Conservation (phyloP, 768 basidiomycete genomes). For the Tulasnella sp. region DNA sequence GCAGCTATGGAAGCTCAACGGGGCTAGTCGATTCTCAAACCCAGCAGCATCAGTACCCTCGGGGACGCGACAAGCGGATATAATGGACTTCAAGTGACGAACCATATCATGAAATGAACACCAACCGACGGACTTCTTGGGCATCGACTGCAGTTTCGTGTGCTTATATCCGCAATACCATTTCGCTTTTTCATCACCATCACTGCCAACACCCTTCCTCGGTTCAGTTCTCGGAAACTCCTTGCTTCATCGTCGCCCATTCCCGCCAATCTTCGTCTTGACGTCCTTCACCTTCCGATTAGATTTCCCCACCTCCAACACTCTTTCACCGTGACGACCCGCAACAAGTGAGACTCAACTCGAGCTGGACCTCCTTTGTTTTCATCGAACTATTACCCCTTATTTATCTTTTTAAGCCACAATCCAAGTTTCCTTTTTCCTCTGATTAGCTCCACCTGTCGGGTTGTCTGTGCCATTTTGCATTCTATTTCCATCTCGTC, state of each 20-base stretch:
- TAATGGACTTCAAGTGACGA: conserved; percentile 3
- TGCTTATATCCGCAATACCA: background rate
- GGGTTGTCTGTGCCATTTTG: conserved; percentile 9
- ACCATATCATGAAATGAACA: background rate
- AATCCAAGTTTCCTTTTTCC: background rate
- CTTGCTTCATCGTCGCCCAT: background rate
- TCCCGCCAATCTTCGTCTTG: background rate
- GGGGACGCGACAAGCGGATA: conserved; percentile 4
- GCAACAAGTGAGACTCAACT: background rate
- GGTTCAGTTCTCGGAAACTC: background rate
- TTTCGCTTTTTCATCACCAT: background rate
- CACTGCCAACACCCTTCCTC: background rate
- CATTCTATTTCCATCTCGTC: background rate
- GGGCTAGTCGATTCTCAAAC: background rate
- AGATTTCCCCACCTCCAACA: background rate
- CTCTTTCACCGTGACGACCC: background rate
- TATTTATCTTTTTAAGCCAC: conserved; percentile 10
- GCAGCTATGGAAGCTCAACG: conserved; percentile 11
- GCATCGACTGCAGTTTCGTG: conserved; percentile 4
- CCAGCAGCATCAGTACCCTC: background rate
- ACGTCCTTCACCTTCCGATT: background rate
- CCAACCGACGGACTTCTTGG: background rate
- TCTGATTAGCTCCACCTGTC: background rate
- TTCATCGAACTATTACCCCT: background rate
- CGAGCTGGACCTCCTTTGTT: background rate